A percentile compares a stretch with the other conserved stretches of the same genome.
Evolutionary conservation across 2,329 filamentous ascomycete species (phyloP).

Genomic region (Cordyceps militaris): DNA sequence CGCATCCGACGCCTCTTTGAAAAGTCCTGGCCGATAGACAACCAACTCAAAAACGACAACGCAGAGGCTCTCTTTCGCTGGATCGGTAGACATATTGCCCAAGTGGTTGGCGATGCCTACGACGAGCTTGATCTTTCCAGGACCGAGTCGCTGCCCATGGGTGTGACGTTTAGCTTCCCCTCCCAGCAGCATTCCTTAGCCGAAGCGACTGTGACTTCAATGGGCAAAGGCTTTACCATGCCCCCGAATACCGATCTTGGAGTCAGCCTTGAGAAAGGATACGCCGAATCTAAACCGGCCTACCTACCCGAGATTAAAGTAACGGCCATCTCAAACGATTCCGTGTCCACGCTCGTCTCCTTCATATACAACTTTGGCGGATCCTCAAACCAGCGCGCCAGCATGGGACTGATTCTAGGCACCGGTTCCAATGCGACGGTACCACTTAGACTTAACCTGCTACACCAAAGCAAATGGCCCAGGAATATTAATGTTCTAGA

Average conservation of each 20-base stretch:
- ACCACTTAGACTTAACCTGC: constrained; percentile 54
- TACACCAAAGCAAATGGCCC: constrained; percentile 58
- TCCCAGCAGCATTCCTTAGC: constrained; percentile 58
- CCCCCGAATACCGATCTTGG: constrained; percentile 54
- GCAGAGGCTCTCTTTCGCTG: constrained; percentile 71
- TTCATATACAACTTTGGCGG: constrained; percentile 65
- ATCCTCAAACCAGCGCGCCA: constrained; percentile 54
- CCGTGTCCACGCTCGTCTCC: constrained; percentile 71
- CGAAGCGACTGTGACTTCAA: constrained; percentile 56
- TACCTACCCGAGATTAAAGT: constrained; percentile 60
- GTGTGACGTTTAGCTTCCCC: constrained; percentile 65
- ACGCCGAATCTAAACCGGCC: constrained; percentile 40
- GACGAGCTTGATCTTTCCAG: constrained; percentile 33
- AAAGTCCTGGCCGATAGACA: constrained; percentile 65
- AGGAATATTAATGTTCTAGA: constrained; percentile 41
- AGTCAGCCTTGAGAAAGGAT: constrained; percentile 51
- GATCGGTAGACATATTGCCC: constrained; percentile 71
- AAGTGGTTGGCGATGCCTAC: constrained; percentile 58
- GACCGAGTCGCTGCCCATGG: constrained; percentile 49
- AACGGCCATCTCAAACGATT: constrained; percentile 73
- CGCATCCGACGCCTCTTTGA: constrained; percentile 56
- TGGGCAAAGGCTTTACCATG: constrained; percentile 65
- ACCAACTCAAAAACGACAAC: constrained; percentile 67
- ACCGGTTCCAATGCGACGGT: constrained; percentile 79
- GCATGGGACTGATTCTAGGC: constrained; percentile 75